These are phyloP conservation scores for Chaetomium olivaceum DNA, from an alignment of 2,329 filamentous ascomycete species.

Conservation along the genomic window DNA sequence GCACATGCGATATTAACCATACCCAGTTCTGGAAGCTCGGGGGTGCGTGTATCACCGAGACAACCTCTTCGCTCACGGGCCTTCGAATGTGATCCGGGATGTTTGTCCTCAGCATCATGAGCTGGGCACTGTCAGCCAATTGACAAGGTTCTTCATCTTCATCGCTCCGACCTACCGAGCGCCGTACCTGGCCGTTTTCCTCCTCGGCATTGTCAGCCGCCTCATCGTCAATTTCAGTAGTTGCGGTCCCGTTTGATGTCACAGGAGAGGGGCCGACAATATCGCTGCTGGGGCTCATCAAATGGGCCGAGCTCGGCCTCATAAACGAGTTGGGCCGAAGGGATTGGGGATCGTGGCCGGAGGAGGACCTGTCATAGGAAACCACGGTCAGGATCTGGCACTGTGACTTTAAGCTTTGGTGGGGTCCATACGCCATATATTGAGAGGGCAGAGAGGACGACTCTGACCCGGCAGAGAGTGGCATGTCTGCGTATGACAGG, in stretches of 20 bases:
- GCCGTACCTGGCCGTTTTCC: conserved; percentile 34
- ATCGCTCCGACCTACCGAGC: conserved; percentile 28
- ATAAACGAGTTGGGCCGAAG: conserved; percentile 55
- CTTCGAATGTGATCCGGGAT: conserved; percentile 59
- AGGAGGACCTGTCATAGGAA: conserved; percentile 42
- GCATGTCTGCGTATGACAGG: conserved; percentile 56
- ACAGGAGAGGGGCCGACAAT: conserved; percentile 80
- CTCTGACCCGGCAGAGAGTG: conserved; percentile 52
- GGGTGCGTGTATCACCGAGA: conserved; percentile 90
- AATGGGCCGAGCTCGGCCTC: conserved; percentile 49
- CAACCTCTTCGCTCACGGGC: conserved; percentile 70
- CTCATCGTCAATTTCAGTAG: conserved; percentile 82
- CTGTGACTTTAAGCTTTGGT: conserved; percentile 1
- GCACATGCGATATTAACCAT: conserved; percentile 35
- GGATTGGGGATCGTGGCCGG: conserved; percentile 48
- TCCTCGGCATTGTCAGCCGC: conserved; percentile 57
- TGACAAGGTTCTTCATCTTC: neutral
- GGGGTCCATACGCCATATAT: conserved; percentile 52
- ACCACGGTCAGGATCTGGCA: conserved; percentile 22
- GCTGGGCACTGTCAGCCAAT: conserved; percentile 38
- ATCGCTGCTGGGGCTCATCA: conserved; percentile 64
- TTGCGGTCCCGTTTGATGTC: conserved; percentile 80
- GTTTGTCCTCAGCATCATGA: conserved; percentile 57
- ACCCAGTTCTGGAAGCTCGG: conserved; percentile 82
- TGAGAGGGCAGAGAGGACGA: conserved; percentile 51